Conservation (phyloP, 1,284 basidiomycete genomes). For the Sporisorium scitamineum region DNA sequence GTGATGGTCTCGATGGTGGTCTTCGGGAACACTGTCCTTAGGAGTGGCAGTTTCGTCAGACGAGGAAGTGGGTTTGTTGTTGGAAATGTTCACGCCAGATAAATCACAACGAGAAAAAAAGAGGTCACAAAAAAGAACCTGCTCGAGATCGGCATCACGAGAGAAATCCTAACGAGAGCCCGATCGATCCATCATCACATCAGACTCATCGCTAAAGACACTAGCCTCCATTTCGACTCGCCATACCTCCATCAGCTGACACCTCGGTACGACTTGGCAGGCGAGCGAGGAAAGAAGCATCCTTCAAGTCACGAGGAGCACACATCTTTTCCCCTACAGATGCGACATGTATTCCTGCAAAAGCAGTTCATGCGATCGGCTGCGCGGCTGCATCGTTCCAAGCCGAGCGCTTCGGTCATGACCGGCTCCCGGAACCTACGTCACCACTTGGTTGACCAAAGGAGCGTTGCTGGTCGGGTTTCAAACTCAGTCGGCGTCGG, state of each 20-base stretch:
- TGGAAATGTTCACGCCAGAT: not conserved
- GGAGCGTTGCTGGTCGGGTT: not conserved
- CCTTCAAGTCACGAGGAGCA: not conserved
- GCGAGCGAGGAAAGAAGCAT: no score
- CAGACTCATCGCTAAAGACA: not conserved
- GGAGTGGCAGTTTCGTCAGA: no score
- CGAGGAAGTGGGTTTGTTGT: no score
- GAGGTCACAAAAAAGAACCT: not conserved
- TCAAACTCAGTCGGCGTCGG: not conserved
- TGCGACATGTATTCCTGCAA: not conserved
- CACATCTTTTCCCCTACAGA: not conserved
- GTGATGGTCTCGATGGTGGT: no score
- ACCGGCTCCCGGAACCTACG: not conserved
- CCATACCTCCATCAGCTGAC: conserved; percentile 24
- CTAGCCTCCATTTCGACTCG: no score
- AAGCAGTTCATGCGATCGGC: not conserved
- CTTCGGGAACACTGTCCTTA: no score
- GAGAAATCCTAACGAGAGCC: no score
- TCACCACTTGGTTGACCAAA: not conserved
- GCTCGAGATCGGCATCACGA: not conserved
- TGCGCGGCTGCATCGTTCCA: not conserved
- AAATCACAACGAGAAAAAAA: not conserved
- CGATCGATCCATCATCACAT: not conserved
- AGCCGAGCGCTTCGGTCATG: not conserved
- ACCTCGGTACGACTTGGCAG: not conserved